Conservation (phyloP, 148 eudicot genomes). For the Simmondsia chinensis region DNA sequence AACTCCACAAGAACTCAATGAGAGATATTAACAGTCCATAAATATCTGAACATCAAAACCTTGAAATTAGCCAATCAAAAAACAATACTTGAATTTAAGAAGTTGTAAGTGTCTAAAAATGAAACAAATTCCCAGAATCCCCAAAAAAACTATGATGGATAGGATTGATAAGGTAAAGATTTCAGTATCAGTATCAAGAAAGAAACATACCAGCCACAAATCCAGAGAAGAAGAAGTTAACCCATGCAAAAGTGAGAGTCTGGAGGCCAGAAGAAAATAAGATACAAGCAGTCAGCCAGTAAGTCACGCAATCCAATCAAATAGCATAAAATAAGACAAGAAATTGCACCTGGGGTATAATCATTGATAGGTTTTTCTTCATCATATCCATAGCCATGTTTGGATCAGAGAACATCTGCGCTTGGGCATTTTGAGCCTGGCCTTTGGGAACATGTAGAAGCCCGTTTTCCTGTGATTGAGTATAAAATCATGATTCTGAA, state of each 20-base stretch:
- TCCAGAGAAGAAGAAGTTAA: conserved; percentile 98
- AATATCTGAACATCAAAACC: too few relatives aligned
- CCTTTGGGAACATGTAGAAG: conserved; percentile 89
- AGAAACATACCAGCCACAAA: conserved; percentile 81
- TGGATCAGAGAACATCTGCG: conserved; percentile 99
- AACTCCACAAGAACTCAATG: too few relatives aligned
- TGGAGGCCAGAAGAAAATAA: conserved; percentile 19
- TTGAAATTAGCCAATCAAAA: too few relatives aligned
- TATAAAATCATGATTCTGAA: neutral
- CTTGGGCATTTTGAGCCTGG: conserved; percentile 81
- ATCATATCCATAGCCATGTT: conserved; percentile 99
- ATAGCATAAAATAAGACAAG: neutral
- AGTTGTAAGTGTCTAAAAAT: too few relatives aligned
- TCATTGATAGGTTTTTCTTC: conserved; percentile 99
- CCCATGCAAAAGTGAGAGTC: conserved; percentile 98
- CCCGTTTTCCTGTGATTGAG: conserved; percentile 77
- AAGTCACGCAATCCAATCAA: neutral
- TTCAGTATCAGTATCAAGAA: too few relatives aligned
- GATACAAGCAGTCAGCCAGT: neutral
- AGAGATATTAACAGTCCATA: too few relatives aligned
- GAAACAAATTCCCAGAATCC: too few relatives aligned
- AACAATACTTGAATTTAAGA: too few relatives aligned
- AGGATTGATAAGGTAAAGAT: too few relatives aligned
- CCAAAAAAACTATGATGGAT: too few relatives aligned
- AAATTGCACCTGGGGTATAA: conserved; percentile 70